Percentiles rank a stretch among this genome's conserved stretches.
phyloP scores from a whole-genome alignment of 2,329 filamentous ascomycete species.

The Akanthomyces muscarius region DNA sequence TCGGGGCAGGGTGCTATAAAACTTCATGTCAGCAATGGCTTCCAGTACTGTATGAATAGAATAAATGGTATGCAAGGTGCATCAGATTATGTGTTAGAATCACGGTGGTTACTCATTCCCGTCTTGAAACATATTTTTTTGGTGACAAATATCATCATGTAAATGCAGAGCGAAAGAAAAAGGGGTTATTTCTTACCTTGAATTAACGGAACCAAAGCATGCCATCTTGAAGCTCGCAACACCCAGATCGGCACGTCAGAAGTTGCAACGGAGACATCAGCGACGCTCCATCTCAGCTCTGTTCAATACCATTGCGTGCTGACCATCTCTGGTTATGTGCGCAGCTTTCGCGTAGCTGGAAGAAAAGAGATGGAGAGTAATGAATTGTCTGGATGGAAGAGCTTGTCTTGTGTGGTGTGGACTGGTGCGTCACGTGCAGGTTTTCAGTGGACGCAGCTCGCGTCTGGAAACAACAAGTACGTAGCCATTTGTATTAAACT shows the following conservation, averaged over 20 bases:
- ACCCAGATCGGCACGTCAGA: background rate
- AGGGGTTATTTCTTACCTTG: background rate
- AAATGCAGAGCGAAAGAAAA: background rate
- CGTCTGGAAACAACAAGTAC: too few species aligned
- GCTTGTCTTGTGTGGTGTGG: background rate
- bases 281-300: too few species aligned
- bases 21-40: background rate
- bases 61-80: background rate
- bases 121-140: constrained; percentile 37
- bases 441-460: too few species aligned
- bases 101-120: constrained; percentile 33
- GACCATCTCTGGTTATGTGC: too few species aligned
- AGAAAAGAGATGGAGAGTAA: background rate
- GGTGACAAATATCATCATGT: constrained; percentile 21
- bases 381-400: background rate
- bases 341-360: too few species aligned
- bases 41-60: background rate
- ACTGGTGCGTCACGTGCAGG: background rate
- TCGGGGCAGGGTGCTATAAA: background rate
- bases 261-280: background rate
- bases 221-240: background rate
- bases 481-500: too few species aligned
- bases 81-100: constrained; percentile 25
- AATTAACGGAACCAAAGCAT: background rate
- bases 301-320: too few species aligned